Evolutionary conservation across 23 red algal species (phyloP).

Genomic region (Chondrus crispus): DNA sequence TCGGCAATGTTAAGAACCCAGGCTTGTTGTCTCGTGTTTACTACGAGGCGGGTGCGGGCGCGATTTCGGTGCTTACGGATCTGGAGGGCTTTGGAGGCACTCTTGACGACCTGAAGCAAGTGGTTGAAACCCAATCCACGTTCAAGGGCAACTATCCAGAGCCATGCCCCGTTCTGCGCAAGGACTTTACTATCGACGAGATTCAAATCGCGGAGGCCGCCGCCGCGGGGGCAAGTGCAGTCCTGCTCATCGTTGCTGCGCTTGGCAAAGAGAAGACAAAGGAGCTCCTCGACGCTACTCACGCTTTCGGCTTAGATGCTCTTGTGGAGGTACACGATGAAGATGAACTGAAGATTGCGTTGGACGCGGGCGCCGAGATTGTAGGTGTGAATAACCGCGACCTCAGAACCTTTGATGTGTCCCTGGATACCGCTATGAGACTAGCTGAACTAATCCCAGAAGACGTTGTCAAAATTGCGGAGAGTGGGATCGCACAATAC

Average conservation of each 20-base stretch:
- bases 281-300: slow-evolving; percentile 72
- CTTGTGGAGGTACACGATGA: slow-evolving; percentile 96
- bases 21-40: slow-evolving; percentile 73
- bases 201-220: slow-evolving; percentile 98
- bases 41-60: slow-evolving; percentile 83
- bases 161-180: slow-evolving; percentile 87
- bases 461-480: slow-evolving; percentile 77
- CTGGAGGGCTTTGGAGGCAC: slow-evolving; percentile 85
- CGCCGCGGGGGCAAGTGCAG: slow-evolving; percentile 75
- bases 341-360: slow-evolving; percentile 75
- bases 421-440: slow-evolving; percentile 50
- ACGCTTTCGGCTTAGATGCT: slow-evolving; percentile 79
- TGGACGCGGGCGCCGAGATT: slow-evolving; percentile 81
- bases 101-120: slow-evolving; percentile 78
- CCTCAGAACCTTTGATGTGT: slow-evolving; percentile 84
- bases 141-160: slow-evolving; percentile 82
- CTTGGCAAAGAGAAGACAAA: slow-evolving; percentile 65
- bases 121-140: slow-evolving; percentile 60
- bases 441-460: slow-evolving; percentile 67
- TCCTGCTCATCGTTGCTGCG: slow-evolving; percentile 94
- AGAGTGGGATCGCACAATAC: slow-evolving; percentile 86
- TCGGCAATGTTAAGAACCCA: slow-evolving; percentile 75
- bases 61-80: slow-evolving; percentile 97
- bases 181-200: slow-evolving; percentile 99
- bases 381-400: slow-evolving; percentile 93